Base-by-base conservation (phyloP, 2,329 filamentous ascomycete genomes). In the Beauveria pseudobassiana region DNA sequence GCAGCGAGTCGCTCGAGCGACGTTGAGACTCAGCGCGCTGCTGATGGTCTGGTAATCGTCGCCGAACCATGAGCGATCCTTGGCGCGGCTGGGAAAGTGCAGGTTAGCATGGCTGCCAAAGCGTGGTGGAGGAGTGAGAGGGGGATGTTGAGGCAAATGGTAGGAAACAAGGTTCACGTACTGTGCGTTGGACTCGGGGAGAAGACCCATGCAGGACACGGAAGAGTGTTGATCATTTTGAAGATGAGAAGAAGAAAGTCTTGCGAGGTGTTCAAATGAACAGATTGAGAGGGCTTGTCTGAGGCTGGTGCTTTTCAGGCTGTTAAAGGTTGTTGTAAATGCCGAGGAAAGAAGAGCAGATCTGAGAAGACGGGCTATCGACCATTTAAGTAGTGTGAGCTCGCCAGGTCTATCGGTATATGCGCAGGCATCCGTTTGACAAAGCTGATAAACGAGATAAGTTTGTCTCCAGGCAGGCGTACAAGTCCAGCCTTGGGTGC, bases 151-250 rank as follows among this genome's bases (percentile, higher is more conserved):
- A 42, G 5, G n/a, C 3, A 2, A 22, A 9, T 40, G 20, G 24
- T 3, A 28, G 26, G 30, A 14, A 12, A 16, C n/a, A 14, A n/a
- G 8, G 18, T 26, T 8, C 10, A 57, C 62, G n/a, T 54, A 63
- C 62, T 63, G 62, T 22, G 62, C 59, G 61, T 63, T 62, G 30
- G 62, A 62, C 30, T 55, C 49, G 34, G 40, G n/a, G 62, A 63
- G 24, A 30, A 49, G 43, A 49, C 20, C 54, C 54, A 40, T 26
- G 43, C 42, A 24, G 54, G 42, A 18, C 43, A 57, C 12, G 43
- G 42, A 20, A 48, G 42, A 38, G 54, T 48, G 24, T 24, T 57
- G 9, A 14, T 45, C 52, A 45, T 55, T 20, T 38, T 52, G 28
- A 40, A 22, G 4, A 10, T 22, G 6, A 6, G 20, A 46, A 46